Percentiles rank a stretch among this genome's conserved stretches.
Conservation (phyloP, 768 basidiomycete species). For the Tremella yokohamensis region DNA sequence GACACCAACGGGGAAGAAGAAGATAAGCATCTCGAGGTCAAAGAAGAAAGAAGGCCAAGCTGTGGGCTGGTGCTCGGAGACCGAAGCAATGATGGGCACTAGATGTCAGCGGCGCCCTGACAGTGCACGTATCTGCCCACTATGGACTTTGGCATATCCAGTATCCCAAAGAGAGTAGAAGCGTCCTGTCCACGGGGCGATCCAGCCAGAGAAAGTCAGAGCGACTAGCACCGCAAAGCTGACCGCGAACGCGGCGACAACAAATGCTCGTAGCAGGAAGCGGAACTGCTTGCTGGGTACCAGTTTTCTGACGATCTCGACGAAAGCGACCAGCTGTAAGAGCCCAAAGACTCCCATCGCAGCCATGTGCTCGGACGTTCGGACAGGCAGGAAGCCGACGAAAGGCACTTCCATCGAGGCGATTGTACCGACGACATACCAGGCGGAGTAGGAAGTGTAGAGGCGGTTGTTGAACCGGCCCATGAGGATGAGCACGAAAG, state of each 20-base stretch:
- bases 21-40: constrained; percentile 96
- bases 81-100: constrained; percentile 95
- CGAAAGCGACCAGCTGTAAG: constrained; percentile 91
- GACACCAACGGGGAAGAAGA: constrained; percentile 96
- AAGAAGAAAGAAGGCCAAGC: constrained; percentile 99
- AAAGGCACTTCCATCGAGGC: constrained; percentile 99
- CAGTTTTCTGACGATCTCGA: constrained; percentile 80
- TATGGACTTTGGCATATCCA: constrained; percentile 86
- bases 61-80: constrained; percentile 98
- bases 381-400: constrained; percentile 97
- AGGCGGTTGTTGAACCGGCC: constrained; percentile 86
- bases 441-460: constrained; percentile 92
- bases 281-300: constrained; percentile 91
- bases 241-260: constrained; percentile 66
- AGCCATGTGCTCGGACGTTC: constrained; percentile 97
- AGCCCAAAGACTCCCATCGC: constrained; percentile 96
- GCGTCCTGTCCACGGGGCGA: constrained; percentile 99
- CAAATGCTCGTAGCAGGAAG: constrained; percentile 65
- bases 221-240: constrained; percentile 70
- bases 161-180: constrained; percentile 99
- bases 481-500: constrained; percentile 92
- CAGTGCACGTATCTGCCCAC: constrained; percentile 53
- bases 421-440: constrained; percentile 96
- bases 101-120: neutral
- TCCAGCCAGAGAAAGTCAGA: constrained; percentile 88